Percentiles rank a stretch among this genome's conserved stretches.
Evolutionary conservation across 1,139 yeast genomes (phyloP).

Genomic region (Zygosaccharomyces pseudobailii): DNA sequence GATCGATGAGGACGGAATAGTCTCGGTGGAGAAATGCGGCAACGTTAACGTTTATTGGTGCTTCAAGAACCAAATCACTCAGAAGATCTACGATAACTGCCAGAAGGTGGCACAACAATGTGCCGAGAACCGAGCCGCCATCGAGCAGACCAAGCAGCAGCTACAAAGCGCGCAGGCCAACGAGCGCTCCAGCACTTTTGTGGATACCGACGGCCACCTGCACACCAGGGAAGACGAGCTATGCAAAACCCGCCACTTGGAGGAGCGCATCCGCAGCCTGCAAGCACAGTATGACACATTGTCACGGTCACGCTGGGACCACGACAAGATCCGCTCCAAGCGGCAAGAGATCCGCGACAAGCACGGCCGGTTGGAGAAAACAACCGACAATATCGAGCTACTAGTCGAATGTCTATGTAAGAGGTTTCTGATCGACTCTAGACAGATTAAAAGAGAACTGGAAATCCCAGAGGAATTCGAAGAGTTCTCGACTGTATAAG

Average conservation of each 20-base stretch:
- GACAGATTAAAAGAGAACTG: slow-evolving; percentile 21
- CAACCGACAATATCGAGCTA: slow-evolving; percentile 29
- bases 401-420: slow-evolving; percentile 21
- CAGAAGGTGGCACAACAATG: slow-evolving; percentile 10
- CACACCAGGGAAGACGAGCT: slow-evolving; percentile 8
- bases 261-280: slow-evolving; percentile 8
- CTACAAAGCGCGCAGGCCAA: slow-evolving; percentile 11
- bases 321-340: slow-evolving; percentile 11
- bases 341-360: slow-evolving; percentile 5
- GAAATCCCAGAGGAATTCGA: slow-evolving; percentile 24
- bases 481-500: slow-evolving; percentile 10
- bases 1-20: slow-evolving; percentile 44
- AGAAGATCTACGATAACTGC: slow-evolving; percentile 25
- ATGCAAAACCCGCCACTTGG: slow-evolving; percentile 8
- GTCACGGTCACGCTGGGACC: slow-evolving; percentile 19
- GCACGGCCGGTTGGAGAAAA: slow-evolving; percentile 12
- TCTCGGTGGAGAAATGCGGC: slow-evolving; percentile 52
- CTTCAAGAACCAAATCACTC: slow-evolving; percentile 40
- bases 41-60: slow-evolving; percentile 51
- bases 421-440: slow-evolving; percentile 16
- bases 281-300: slow-evolving; percentile 9
- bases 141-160: slow-evolving; percentile 11
- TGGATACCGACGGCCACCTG: slow-evolving; percentile 6
- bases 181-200: slow-evolving; percentile 9
- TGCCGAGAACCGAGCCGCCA: slow-evolving; percentile 13